Evolutionary conservation across 2,329 filamentous ascomycete species (phyloP), one percentile per base, ranked within the genome.

Genomic region (Dryadomyces sulphureus): DNA sequence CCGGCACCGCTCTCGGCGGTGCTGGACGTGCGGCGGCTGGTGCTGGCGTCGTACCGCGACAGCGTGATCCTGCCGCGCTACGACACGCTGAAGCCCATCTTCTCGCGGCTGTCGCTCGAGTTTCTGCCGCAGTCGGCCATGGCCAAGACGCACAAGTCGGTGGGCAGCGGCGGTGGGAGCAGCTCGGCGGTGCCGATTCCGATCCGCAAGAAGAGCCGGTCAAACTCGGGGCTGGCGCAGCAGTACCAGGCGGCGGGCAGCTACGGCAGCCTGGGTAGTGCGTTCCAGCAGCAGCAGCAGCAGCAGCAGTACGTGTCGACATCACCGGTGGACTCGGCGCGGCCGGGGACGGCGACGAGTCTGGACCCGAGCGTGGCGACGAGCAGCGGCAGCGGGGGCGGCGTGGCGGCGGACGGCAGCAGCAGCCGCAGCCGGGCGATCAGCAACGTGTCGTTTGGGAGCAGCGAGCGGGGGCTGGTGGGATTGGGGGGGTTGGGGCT

Each of bases 1-100:
- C 22, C 57, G 73, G 54, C 63, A 75, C 57, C 59, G 66, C 68
- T 0, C n/a, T 64, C 62, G 24, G 61, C 62, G 25, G 72, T 83
- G 36, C 72, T 95, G 2, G 89, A 96, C 54, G 82, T 96, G 1
- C 79, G 90, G n/a, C 77, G 87, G 21, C 79, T 96, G 38, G 87
- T 94, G 0, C 74, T 98, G 19, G 80, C 87, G 20, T 79, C 84
- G 4, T 98, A 92, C 65, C 80, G 92, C 45, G 92, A 98, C 61
- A 80, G 76, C 19, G 78, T 98, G 48, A 86, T 98, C 43, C 67
- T 98, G 1, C 86, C 87, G 1, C 80, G 90, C 43, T 92, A 94
- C 62, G 89, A 95, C 47, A 80, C 77, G 7, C 75, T 98, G 21
- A 93, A 92, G 67, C 77, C 79, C 7, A 90, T 92, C 47, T 95